Base-by-base conservation (phyloP, 768 basidiomycete genomes). In the Amylocystis lapponica region DNA sequence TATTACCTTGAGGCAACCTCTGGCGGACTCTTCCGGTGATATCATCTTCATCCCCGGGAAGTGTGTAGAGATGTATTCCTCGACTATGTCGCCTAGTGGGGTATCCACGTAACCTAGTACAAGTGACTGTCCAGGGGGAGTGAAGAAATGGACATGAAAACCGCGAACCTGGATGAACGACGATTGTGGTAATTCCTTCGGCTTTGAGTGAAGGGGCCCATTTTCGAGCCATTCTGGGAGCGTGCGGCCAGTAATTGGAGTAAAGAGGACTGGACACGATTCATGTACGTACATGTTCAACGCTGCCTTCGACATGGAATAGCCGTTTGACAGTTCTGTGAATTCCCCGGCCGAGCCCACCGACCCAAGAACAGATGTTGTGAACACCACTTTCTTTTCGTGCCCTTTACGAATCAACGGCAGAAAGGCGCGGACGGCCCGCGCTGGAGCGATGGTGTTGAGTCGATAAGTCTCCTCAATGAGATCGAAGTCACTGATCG, bases 201-300 rank as follows among this genome's bases (percentile, higher is more conserved):
- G 17, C 17, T 12, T 36, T n/a, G 7, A 36, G 14, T 6, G 23
- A n/a, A 4, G 36, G 14, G 19, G 8, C 36, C 36, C 36, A 36
- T 20, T 25, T 36, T n/a, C 36, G 36, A 14, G 36, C 36, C 7
- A 36, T 13, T 4, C 36, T 36, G 20, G 9, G 22, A 36, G 4
- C 19, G 22, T 36, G 22, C 23, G n/a, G n/a, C n/a, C n/a, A n/a
- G n/a, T n/a, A n/a, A n/a, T n/a, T n/a, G n/a, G n/a, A n/a, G n/a
- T n/a, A n/a, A n/a, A n/a, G 7, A 36, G 36, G 9, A 4, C 22
- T 20, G 17, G 6, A 13, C 17, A 6, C 6, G 7, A 21, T 19
- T 20, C 17, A 10, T 4, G 5, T n/a, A 40, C 39, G 12, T 22
- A 40, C 39, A 40, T 40, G 39, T 40, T 40, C 22, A 40, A 29